Percentiles rank a stretch among this genome's conserved stretches.
phyloP scores from a whole-genome alignment of 441 rosid genomes.

The Adansonia madagascariensis region DNA sequence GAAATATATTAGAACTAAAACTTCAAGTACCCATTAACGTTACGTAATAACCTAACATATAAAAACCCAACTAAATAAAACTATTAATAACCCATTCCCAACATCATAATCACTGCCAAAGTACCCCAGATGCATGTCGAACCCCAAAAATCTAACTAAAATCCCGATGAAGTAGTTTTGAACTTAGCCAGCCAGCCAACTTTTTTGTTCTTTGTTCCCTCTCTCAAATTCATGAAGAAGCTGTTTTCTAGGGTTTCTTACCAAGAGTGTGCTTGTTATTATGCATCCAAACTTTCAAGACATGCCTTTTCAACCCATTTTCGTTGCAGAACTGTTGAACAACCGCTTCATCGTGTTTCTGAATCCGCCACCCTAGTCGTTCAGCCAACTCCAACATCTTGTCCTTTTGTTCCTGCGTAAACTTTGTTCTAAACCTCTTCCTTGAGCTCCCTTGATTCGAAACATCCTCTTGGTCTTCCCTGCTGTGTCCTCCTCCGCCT shows the following conservation, averaged over 20 bases:
- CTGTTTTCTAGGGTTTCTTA: constrained; percentile 53
- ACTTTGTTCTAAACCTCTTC: constrained; percentile 67
- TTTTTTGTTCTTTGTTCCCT: no score
- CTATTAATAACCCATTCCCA: constrained; percentile 9
- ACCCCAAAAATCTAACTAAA: constrained; percentile 27
- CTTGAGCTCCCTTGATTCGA: constrained; percentile 40
- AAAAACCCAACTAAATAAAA: background rate
- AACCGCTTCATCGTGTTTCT: constrained; percentile 64
- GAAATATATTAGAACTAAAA: constrained; percentile 18
- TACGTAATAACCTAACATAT: constrained; percentile 25
- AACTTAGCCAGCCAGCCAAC: no score
- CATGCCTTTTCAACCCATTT: constrained; percentile 57
- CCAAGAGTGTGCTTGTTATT: constrained; percentile 76
- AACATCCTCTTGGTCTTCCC: constrained; percentile 49
- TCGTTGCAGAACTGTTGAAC: constrained; percentile 65
- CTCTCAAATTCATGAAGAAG: background rate
- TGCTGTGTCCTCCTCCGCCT: constrained; percentile 36
- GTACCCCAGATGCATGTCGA: constrained; percentile 23
- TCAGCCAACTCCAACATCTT: constrained; percentile 67
- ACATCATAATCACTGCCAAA: constrained; percentile 27
- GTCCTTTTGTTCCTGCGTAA: constrained; percentile 68
- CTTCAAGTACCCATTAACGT: constrained; percentile 36
- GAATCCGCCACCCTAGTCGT: constrained; percentile 69
- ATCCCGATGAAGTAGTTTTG: background rate
- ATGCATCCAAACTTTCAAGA: constrained; percentile 80